Evolutionary conservation across 805 yeast species (phyloP).

Genomic region (Priceomyces fermenticarens): DNA sequence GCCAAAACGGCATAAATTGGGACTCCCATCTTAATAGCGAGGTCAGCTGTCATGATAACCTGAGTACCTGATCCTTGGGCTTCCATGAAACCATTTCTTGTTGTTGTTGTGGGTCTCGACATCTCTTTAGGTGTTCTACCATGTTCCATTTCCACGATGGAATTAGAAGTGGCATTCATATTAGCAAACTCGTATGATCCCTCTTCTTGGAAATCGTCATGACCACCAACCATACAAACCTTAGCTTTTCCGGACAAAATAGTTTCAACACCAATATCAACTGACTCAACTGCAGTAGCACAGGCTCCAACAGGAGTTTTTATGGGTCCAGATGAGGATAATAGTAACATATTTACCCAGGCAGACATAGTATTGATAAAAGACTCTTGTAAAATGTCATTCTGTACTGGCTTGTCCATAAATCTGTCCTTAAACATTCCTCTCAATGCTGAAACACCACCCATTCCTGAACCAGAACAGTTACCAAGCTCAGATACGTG

Average conservation of each 20-base stretch:
- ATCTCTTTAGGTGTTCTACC: conserved; percentile 98
- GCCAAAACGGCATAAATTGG: conserved; percentile 97
- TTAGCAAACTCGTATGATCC: conserved; percentile 97
- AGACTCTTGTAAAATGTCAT: conserved; percentile 95
- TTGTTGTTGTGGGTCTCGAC: conserved; percentile 97
- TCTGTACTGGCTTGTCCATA: conserved; percentile 91
- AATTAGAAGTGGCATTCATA: conserved; percentile 97
- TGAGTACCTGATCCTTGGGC: conserved; percentile 99
- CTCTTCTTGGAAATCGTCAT: conserved; percentile 99
- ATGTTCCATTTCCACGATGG: conserved; percentile 81
- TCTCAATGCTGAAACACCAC: conserved; percentile 95
- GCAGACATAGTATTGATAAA: conserved; percentile 99
- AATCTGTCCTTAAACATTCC: conserved; percentile 98
- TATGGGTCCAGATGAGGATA: conserved; percentile 97
- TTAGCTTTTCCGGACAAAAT: conserved; percentile 92
- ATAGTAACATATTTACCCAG: conserved; percentile 97
- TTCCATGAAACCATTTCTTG: conserved; percentile 98
- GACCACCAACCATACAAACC: conserved; percentile 97
- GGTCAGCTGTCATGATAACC: conserved; percentile 89
- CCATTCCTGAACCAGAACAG: conserved; percentile 99
- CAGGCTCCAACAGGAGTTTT: conserved; percentile 99
- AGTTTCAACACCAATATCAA: conserved; percentile 93
- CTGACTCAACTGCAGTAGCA: conserved; percentile 98
- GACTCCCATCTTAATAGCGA: conserved; percentile 97
- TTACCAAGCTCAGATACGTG: conserved; percentile 99